A percentile compares a stretch with the other conserved stretches of the same genome.
Evolutionary conservation across 352 stramenopile species (phyloP).

Genomic region (Aphanomyces stellatus): DNA sequence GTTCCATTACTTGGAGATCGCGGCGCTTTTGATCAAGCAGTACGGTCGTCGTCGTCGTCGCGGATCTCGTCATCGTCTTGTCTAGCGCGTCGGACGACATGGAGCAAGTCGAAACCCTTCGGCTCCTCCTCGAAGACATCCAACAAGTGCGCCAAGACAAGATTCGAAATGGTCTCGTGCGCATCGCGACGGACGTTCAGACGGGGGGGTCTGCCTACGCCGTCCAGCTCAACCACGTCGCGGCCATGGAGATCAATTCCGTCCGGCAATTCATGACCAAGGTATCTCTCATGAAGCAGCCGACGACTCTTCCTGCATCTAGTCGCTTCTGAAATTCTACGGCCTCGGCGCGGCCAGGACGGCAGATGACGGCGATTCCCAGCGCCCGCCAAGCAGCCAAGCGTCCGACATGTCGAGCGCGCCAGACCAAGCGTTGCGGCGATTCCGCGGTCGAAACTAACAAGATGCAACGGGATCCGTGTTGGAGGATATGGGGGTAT

Average conservation of each 20-base stretch:
- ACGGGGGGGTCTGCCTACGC: constrained; percentile 58
- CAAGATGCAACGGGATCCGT: no score
- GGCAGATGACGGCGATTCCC: neutral
- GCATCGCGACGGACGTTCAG: constrained; percentile 70
- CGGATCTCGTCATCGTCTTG: neutral
- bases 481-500: no score
- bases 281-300: no score
- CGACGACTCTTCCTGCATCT: neutral
- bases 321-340: constrained; percentile 79
- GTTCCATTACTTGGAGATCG: constrained; percentile 84
- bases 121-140: constrained; percentile 77
- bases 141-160: constrained; percentile 86
- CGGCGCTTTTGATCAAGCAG: constrained; percentile 79
- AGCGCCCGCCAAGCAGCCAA: neutral
- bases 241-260: constrained; percentile 78
- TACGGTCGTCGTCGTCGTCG: constrained; percentile 23
- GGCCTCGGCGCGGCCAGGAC: constrained; percentile 25
- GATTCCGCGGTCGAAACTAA: no score
- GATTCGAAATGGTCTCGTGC: constrained; percentile 80
- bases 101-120: constrained; percentile 71
- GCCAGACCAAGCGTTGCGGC: neutral
- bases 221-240: constrained; percentile 85
- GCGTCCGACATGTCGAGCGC: no score
- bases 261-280: constrained; percentile 83
- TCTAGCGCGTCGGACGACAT: constrained; percentile 70